Evolutionary conservation across 768 basidiomycete genomes (phyloP), one percentile per base, ranked within the genome.

Genomic region (Panaeolus cyanescens): DNA sequence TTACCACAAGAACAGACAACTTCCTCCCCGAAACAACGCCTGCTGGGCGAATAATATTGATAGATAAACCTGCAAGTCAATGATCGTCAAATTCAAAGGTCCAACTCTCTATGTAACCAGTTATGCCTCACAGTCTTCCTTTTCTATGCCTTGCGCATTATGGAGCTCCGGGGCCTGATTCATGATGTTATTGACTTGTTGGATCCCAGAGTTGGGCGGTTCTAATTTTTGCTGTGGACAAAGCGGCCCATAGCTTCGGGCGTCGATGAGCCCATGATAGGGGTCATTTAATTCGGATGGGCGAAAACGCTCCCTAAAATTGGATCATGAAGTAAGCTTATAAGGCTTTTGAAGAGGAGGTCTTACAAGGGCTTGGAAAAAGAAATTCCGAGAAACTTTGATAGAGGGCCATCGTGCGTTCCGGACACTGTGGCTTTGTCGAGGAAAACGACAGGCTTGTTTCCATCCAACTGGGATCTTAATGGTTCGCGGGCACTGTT

Each of bases 1-100:
- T 50, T 64, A 84, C 84, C 37, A 79, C 80, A 8, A 83, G 71
- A 1, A 86, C 80, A 1, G 85, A 83, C 2, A 85, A 72, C 50
- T 79, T 79, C 3, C 72, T 73, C 10, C 68, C 65, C 0, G 75
- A 59, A 1, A 71, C 74, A 0, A 73, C 68, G 54, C 67, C 70
- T 3, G 72, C 60, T 5, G 84, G 83, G 25, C 72, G 73, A 32
- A 81, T 70, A 15, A 85, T 74, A 40, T 84, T 84, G 54, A 85
- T 55, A 2, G 77, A 81, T 1, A 85, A 68, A 65, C 77, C 77
- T 79, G 39, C 3, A 42, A 2, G 39, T 1, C 39, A 17, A 39
- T 13, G 19, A 17, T n/a, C n/a, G n/a, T n/a, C n/a, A n/a, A n/a
- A n/a, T n/a, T n/a, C n/a, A n/a, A n/a, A n/a, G n/a, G n/a, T n/a